Evolutionary conservation across 2,329 filamentous ascomycete species (phyloP), one percentile per base, ranked within the genome.

Genomic region (Shiraia sp.): DNA sequence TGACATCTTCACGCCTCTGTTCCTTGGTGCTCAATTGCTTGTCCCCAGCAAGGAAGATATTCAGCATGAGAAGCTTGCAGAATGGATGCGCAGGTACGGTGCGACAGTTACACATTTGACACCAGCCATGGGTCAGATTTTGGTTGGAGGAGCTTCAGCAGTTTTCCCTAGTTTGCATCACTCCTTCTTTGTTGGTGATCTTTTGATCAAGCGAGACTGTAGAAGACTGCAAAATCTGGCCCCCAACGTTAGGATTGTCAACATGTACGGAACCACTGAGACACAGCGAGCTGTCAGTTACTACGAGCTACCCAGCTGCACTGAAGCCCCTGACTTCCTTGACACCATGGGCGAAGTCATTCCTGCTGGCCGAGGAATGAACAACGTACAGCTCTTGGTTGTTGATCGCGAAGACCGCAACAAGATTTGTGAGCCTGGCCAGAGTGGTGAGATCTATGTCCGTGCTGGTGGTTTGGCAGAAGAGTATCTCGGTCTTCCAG

Each of bases 41-140:
- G 80, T 93, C 1, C 91, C 91, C 1, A 81, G 88, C 9, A 81
- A 81, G 42, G 90, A 96, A 49, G 84, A 90, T 55, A 97, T 97
- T 45, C 81, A 86, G 39, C 87, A 96, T 65, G 91, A 96, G 71
- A 84, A 79, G 57, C 76, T 96, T 10, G 86, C 86, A 4, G 90
- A 95, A 62, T 99, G 93, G 93, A 89, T 96, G 79, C 77, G 79
- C 37, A 81, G 86, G 37, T 81, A 87, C 61, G 73, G 79, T 40
- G 82, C 87, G 2, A 95, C 85, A 12, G 87, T 90, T 14, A 90
- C 87, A 10, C 93, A 97, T 70, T 73, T 97, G 27, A 99, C 93
- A 1, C 93, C 93, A 8, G 93, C 93, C 42, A 96, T 97, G 91
- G 91, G 91, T 40, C 89, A 96, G 58, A 93, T 97, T 47, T 75